Evolutionary conservation across 352 stramenopile genomes (phyloP).

Genomic region (Pythium rhizo-oryzae): DNA sequence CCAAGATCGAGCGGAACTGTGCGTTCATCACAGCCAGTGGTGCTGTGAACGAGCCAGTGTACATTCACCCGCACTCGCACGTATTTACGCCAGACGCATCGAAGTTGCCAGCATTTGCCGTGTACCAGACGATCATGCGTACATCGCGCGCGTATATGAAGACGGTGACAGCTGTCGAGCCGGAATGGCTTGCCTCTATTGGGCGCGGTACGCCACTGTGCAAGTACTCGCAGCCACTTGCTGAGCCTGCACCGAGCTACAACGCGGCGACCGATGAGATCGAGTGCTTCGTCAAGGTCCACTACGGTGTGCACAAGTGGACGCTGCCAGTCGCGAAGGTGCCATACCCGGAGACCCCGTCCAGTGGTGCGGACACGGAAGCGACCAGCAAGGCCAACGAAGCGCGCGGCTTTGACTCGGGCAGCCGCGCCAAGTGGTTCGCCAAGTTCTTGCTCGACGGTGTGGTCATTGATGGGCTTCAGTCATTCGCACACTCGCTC

Average conservation of each 20-base stretch:
- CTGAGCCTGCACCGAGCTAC: slow-evolving; percentile 68
- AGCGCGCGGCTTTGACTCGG: slow-evolving; percentile 42
- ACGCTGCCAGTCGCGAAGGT: slow-evolving; percentile 59
- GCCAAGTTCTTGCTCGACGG: slow-evolving; percentile 84
- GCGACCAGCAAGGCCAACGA: slow-evolving; percentile 30
- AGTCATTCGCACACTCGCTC: slow-evolving; percentile 86
- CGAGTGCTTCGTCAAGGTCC: slow-evolving; percentile 76
- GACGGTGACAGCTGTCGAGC: slow-evolving; percentile 97
- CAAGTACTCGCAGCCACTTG: slow-evolving; percentile 61
- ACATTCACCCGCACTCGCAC: slow-evolving; percentile 85
- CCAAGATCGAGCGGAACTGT: slow-evolving; percentile 86
- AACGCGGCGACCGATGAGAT: slow-evolving; percentile 59
- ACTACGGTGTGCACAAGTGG: slow-evolving; percentile 79
- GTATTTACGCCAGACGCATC: slow-evolving; percentile 74
- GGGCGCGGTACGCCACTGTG: slow-evolving; percentile 75
- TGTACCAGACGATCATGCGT: slow-evolving; percentile 81
- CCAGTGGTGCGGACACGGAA: background rate
- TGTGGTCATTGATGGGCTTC: slow-evolving; percentile 58
- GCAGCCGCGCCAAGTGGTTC: slow-evolving; percentile 76
- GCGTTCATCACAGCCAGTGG: slow-evolving; percentile 67
- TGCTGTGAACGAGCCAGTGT: slow-evolving; percentile 69
- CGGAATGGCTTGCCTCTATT: slow-evolving; percentile 94
- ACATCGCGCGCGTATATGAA: slow-evolving; percentile 94
- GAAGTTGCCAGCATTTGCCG: slow-evolving; percentile 71
- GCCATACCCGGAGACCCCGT: slow-evolving; percentile 36